Base-by-base conservation (phyloP, 202 grass and related monocot genomes). In the Eragrostis tef region DNA sequence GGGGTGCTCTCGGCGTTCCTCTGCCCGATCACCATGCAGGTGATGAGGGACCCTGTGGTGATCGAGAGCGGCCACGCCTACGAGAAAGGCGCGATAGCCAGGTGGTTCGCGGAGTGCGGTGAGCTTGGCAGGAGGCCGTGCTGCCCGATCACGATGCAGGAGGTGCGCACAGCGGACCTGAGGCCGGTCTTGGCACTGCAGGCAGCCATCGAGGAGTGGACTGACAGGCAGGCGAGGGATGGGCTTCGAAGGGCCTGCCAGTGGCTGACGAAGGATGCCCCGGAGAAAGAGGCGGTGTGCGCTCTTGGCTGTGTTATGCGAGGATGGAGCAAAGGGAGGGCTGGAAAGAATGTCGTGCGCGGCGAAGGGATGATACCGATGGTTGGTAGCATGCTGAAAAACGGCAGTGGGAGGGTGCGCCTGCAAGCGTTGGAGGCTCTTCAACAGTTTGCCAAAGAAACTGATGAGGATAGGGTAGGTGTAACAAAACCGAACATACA, bases 11-110 rank as follows among this genome's bases (percentile, higher is more conserved):
- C 79, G 51, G 85, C 87, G 85, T 96, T 96, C 82, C 39, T 87
- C 53, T 96, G 93, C 66, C 88, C 93, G 1, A 87, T 96, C 73
- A 92, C 87, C 54, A 86, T 60, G 77, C 54, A 94, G 70, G 54
- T 89, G 43, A 94, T 89, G 92, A 69, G 75, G 58, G 86, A 91
- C 81, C 89, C 92, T 0, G 92, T 91, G 73, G 63, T 81, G 56
- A 83, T 91, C 64, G 92, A 91, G 79, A 94, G 81, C 17, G 92
- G 92, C 22, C 79, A 91, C 43, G 80, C 92, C 45, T 91, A 80
- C 14, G 92, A 94, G 78, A 77, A 78, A 44, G 89, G 81, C 1
- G 86, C 92, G 22, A 85, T 91, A 16, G 71, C 76, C 2, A 48
- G 77, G 44, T 94, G 88, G 89, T 91, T 94, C 77, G 31, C 22